Evolutionary conservation across 371 early-diverging fungal genomes (phyloP), one percentile per base, ranked within the genome.

Genomic region (Phascolomyces articulosus): DNA sequence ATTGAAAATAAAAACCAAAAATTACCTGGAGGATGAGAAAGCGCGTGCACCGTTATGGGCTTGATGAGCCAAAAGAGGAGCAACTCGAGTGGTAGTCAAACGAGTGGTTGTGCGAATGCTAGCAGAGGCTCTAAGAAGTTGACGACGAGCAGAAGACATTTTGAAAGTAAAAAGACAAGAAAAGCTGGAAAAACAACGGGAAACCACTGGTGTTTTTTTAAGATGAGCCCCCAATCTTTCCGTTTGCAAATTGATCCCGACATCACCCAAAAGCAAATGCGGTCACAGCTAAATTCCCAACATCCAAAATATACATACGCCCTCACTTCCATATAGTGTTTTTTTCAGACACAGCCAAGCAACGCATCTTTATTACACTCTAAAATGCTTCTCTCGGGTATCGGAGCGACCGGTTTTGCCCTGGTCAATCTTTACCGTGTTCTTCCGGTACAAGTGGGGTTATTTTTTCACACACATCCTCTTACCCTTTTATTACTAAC

Each of bases 71-170:
- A 80, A 68, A 31, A 77, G 66, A 68, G 83, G 80, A 58, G 74
- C 31, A 27, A 66, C 65, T 38, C 67, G 31, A 21, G 72, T 57
- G 38, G 82, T 66, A 54, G 73, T 65, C 57, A 66, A 40, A 58
- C 82, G 82, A 65, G 76, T 68, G 62, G 76, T 70, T 44, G 77
- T 68, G 66, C 71, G 54, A 65, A 79, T 56, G 29, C 74, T 70
- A 20, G 62, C 18, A 60, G 74, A 65, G 26, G 66, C 66, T 75
- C 79, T 77, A 63, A 77, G 66, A 34, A 82, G 64, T 66, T 79
- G 82, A 65, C 82, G 82, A 75, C 82, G 69, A 63, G 77, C 75
- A 66, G 72, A 73, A 55, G 69, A 68, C 70, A 75, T 73, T 59
- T 24, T 44, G 23, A 27, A 31, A 56, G 53, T 51, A 41, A 21